Percentiles rank a stretch among this genome's conserved stretches.
Evolutionary conservation across 495 filamentous ascomycete genomes (phyloP).

Genomic region (Tuber aestivum): DNA sequence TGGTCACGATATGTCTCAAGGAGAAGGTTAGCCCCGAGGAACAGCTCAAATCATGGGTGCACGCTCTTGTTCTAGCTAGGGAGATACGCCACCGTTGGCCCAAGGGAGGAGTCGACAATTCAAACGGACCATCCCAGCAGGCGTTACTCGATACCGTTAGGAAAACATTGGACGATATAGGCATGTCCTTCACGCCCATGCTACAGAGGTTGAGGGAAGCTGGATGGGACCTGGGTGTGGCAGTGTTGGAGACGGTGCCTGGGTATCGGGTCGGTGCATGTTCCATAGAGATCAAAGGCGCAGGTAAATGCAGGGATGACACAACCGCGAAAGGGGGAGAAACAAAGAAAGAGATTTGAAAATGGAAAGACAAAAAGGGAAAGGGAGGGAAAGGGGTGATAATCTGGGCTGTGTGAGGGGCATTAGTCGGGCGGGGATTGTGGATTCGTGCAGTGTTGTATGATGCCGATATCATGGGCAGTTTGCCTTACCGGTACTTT

Average conservation of each 20-base stretch:
- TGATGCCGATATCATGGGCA: not conserved
- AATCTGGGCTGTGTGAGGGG: not conserved
- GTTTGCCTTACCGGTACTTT: not conserved
- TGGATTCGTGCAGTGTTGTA: not conserved
- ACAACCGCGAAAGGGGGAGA: slow-evolving; percentile 17
- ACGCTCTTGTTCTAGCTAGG: slow-evolving; percentile 59
- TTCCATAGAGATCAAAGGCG: slow-evolving; percentile 33
- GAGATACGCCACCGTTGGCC: slow-evolving; percentile 37
- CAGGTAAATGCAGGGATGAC: slow-evolving; percentile 29
- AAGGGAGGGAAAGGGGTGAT: not conserved
- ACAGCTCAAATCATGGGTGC: slow-evolving; percentile 67
- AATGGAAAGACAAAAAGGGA: not conserved
- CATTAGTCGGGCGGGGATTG: not conserved
- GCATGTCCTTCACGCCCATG: slow-evolving; percentile 46
- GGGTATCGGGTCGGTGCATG: slow-evolving; percentile 45
- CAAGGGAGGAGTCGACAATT: slow-evolving; percentile 20
- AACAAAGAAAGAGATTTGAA: slow-evolving; percentile 29
- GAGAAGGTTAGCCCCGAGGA: slow-evolving; percentile 48
- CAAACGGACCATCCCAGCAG: slow-evolving; percentile 20
- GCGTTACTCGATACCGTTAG: slow-evolving; percentile 38
- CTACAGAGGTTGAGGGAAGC: slow-evolving; percentile 44
- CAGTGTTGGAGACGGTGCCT: slow-evolving; percentile 56
- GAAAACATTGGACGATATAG: slow-evolving; percentile 44
- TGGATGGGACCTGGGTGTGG: slow-evolving; percentile 58
- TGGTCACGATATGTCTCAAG: slow-evolving; percentile 62